Conservation (phyloP, 192 early-diverging fungal species). For the Funneliformis geosporum region DNA sequence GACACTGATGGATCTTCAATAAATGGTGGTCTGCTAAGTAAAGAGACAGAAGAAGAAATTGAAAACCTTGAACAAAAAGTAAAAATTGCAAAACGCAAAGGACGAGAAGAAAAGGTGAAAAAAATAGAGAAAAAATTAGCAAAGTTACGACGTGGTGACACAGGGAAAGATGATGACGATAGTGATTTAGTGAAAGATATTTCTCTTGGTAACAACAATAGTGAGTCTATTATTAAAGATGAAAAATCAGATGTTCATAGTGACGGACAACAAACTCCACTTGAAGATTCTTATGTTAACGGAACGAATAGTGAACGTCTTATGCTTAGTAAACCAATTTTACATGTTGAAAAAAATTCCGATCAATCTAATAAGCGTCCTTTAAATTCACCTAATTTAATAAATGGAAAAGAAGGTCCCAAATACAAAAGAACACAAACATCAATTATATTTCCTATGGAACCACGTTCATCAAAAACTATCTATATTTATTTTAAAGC, state of each 20-base stretch:
- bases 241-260: constrained; percentile 34
- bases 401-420: constrained; percentile 32
- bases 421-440: constrained; percentile 60
- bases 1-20: constrained; percentile 53
- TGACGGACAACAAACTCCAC: constrained; percentile 28
- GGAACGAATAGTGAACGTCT: constrained; percentile 6
- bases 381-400: background rate
- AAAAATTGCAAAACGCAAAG: constrained; percentile 94
- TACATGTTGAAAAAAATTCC: background rate
- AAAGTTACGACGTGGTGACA: constrained; percentile 55
- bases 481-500: constrained; percentile 66
- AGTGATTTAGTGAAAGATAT: background rate
- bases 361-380: background rate
- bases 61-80: constrained; percentile 96
- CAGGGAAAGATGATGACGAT: constrained; percentile 10
- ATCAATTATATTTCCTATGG: constrained; percentile 69
- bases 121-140: constrained; percentile 79
- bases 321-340: constrained; percentile 15
- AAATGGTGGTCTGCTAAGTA: constrained; percentile 43
- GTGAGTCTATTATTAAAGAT: constrained; percentile 24
- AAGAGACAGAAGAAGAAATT: constrained; percentile 91
- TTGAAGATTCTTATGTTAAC: constrained; percentile 37
- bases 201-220: background rate
- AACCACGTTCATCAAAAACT: constrained; percentile 65
- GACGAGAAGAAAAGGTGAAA: constrained; percentile 80